These are phyloP conservation scores for Talaromyces verruculosus DNA, from an alignment of 2,329 filamentous ascomycete species.

Conservation along the genomic window DNA sequence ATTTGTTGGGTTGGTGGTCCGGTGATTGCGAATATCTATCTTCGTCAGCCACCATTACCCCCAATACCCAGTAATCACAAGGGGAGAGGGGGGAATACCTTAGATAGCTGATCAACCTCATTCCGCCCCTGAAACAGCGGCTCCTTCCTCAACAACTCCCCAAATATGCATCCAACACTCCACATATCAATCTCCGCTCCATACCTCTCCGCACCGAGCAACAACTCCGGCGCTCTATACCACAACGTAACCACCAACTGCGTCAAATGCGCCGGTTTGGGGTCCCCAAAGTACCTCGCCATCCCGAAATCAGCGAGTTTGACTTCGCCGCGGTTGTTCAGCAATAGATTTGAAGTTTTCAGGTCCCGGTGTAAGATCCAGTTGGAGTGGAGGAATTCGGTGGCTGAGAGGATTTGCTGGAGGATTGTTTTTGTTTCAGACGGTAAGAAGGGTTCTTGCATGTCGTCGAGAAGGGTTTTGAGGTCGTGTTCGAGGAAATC, in stretches of 20 bases:
- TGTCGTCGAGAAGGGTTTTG: constrained; percentile 87
- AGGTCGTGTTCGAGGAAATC: constrained; percentile 98
- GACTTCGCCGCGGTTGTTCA: constrained; percentile 91
- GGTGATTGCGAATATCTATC: constrained; percentile 76
- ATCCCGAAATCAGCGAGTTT: constrained; percentile 98
- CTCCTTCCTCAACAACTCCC: constrained; percentile 79
- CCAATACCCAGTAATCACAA: not conserved
- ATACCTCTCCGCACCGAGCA: constrained; percentile 78
- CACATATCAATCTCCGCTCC: constrained; percentile 82
- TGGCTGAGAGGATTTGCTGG: constrained; percentile 74
- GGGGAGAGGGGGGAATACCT: constrained; percentile 39
- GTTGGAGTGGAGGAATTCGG: constrained; percentile 80
- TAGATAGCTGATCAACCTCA: constrained; percentile 84
- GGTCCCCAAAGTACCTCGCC: constrained; percentile 83
- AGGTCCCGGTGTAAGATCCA: constrained; percentile 94
- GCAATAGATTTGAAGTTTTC: constrained; percentile 89
- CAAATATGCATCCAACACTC: constrained; percentile 95
- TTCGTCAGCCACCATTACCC: constrained; percentile 1
- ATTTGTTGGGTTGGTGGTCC: constrained; percentile 77
- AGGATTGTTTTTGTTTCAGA: constrained; percentile 92
- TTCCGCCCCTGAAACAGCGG: constrained; percentile 85
- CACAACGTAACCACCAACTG: constrained; percentile 94
- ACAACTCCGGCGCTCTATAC: constrained; percentile 89
- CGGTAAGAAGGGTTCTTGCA: constrained; percentile 88
- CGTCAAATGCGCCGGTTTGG: constrained; percentile 71